phyloP scores from a whole-genome alignment of 768 basidiomycete species.

The Rhodocollybia butyracea region DNA sequence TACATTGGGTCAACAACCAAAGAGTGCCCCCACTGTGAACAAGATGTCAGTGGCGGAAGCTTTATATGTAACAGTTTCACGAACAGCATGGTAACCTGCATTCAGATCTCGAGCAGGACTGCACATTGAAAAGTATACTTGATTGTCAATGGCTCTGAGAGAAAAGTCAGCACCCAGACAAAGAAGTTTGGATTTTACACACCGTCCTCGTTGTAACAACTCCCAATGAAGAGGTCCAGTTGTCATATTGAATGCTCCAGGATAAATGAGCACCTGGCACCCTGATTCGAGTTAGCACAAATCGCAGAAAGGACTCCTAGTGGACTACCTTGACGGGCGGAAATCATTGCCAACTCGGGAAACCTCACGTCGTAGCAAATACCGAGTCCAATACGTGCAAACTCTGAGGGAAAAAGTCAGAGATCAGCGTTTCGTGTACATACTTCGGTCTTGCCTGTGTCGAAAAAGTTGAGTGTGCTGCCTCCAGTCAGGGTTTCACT shows the following conservation, averaged over 20 bases:
- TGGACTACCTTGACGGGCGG: slow-evolving; percentile 85
- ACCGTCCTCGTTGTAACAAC: slow-evolving; percentile 82
- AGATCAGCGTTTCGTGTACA: neutral
- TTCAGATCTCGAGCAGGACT: slow-evolving; percentile 86
- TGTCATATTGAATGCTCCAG: slow-evolving; percentile 92
- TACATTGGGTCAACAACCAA: slow-evolving; percentile 90
- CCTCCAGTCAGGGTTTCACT: slow-evolving; percentile 87
- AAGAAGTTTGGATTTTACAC: slow-evolving; percentile 17
- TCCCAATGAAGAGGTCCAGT: slow-evolving; percentile 98
- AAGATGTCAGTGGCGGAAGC: neutral
- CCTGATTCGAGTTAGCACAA: slow-evolving; percentile 38
- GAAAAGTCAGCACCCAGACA: neutral
- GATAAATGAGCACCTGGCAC: slow-evolving; percentile 87
- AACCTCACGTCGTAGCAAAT: slow-evolving; percentile 97
- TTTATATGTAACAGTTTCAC: neutral
- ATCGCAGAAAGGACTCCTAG: slow-evolving; percentile 13
- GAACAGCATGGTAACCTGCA: slow-evolving; percentile 85
- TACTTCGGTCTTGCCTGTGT: slow-evolving; percentile 60
- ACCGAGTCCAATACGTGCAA: slow-evolving; percentile 93
- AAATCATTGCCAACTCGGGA: slow-evolving; percentile 90
- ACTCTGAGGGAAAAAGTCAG: slow-evolving; percentile 49
- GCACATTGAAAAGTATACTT: slow-evolving; percentile 95
- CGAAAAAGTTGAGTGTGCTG: slow-evolving; percentile 69
- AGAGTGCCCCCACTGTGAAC: slow-evolving; percentile 78
- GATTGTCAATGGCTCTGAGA: slow-evolving; percentile 91